Evolutionary conservation across 495 filamentous ascomycete species (phyloP).

Genomic region (Hyaloscypha variabilis): DNA sequence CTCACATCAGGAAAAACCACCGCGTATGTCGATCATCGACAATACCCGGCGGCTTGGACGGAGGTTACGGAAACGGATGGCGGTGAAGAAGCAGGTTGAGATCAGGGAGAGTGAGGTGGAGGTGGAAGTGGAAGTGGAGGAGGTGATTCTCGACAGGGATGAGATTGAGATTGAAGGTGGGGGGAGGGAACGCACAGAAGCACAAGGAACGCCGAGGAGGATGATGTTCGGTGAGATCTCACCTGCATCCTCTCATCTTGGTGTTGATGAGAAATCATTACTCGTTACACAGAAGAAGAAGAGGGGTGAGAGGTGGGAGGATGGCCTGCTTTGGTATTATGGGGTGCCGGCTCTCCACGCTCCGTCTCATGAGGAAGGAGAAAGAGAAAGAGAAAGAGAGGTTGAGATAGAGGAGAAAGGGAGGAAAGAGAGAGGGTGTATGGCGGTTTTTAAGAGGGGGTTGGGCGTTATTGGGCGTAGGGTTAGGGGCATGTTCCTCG

Average conservation of each 20-base stretch:
- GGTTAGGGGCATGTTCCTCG: background rate
- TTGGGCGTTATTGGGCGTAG: background rate
- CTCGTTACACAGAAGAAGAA: background rate
- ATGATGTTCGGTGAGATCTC: slow-evolving; percentile 6
- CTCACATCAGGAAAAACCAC: background rate
- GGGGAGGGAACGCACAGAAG: background rate
- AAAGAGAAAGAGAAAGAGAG: background rate
- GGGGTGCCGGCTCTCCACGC: background rate
- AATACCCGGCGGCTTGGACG: background rate
- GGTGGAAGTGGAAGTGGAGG: background rate
- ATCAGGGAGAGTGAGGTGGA: background rate
- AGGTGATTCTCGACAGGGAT: background rate
- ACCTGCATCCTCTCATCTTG: background rate
- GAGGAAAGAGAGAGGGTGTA: background rate
- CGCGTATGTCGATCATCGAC: too few relatives aligned
- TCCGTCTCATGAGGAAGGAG: background rate
- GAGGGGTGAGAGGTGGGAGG: slow-evolving; percentile 1
- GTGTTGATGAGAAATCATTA: background rate
- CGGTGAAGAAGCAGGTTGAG: background rate
- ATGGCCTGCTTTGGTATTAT: slow-evolving; percentile 10
- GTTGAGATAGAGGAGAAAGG: background rate
- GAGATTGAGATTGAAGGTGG: background rate
- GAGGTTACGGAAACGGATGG: background rate
- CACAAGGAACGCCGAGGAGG: background rate
- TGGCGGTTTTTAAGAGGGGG: background rate